These are phyloP conservation scores for Heliamphora pulchella DNA, from an alignment of 179 eudicot species.

Conservation along the genomic window DNA sequence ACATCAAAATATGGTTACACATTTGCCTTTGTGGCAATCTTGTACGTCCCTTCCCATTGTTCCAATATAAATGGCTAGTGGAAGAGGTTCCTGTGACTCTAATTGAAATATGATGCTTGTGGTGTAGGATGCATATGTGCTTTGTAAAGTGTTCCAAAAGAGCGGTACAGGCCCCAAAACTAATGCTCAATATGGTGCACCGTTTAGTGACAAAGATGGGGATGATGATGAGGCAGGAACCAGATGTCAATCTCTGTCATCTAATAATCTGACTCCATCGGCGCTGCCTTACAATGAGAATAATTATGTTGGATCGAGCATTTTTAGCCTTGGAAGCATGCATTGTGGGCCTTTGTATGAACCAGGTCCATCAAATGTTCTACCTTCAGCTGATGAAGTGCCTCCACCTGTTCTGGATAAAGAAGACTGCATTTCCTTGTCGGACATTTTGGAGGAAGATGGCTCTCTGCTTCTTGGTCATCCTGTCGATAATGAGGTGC, in stretches of 20 bases:
- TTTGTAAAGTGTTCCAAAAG: slow-evolving; percentile 64
- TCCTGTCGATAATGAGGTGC: slow-evolving; percentile 16
- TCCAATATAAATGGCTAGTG: background rate
- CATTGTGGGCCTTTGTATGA: slow-evolving; percentile 12
- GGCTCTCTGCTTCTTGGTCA: background rate
- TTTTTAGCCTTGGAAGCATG: slow-evolving; percentile 5
- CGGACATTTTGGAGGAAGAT: slow-evolving; percentile 15
- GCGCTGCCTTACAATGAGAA: background rate
- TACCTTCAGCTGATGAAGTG: slow-evolving; percentile 7
- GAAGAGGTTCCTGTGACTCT: background rate
- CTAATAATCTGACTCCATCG: slow-evolving; percentile 11
- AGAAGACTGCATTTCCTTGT: slow-evolving; percentile 7
- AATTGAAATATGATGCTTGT: background rate
- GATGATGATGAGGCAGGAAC: slow-evolving; percentile 28
- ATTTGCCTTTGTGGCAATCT: background rate
- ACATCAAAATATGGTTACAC: background rate
- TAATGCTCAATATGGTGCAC: slow-evolving; percentile 76
- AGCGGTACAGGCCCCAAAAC: slow-evolving; percentile 66
- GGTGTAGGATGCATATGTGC: slow-evolving; percentile 45
- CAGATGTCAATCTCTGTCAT: background rate
- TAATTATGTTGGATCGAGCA: slow-evolving; percentile 7
- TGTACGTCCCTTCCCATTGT: background rate
- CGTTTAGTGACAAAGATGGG: slow-evolving; percentile 67
- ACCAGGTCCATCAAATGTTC: slow-evolving; percentile 23
- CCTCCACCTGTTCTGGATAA: slow-evolving; percentile 13